Evolutionary conservation across 2,329 filamentous ascomycete species (phyloP).

Genomic region (Ophiognomonia clavigignenti-juglandacearum): DNA sequence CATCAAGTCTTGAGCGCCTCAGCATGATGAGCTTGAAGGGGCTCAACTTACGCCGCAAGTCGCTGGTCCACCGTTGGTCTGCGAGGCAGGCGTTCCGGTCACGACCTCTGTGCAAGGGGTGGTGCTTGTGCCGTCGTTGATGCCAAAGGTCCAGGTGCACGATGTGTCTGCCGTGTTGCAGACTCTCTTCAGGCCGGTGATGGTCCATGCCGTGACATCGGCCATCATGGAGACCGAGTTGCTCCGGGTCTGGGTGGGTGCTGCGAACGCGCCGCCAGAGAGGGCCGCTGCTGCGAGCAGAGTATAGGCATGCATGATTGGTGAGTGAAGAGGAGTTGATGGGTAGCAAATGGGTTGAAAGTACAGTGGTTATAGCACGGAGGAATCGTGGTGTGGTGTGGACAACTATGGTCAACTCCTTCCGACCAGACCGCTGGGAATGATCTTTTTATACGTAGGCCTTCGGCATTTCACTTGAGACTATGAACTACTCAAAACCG

Average conservation of each 20-base stretch:
- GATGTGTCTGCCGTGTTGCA: slow-evolving; percentile 34
- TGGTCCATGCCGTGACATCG: slow-evolving; percentile 32
- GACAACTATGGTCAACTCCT: no score
- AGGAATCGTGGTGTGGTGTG: no score
- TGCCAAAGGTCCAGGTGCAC: slow-evolving; percentile 36
- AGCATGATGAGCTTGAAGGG: background rate
- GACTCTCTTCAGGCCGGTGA: slow-evolving; percentile 31
- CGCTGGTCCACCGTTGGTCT: slow-evolving; percentile 28
- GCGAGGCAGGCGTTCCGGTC: slow-evolving; percentile 28
- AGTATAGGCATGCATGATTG: slow-evolving; percentile 30
- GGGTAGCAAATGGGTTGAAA: no score
- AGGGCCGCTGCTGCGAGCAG: slow-evolving; percentile 23
- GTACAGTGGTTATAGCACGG: no score
- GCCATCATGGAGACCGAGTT: slow-evolving; percentile 22
- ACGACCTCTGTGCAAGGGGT: slow-evolving; percentile 31
- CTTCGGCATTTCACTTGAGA: no score
- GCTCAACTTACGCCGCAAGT: slow-evolving; percentile 34
- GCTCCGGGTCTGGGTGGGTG: slow-evolving; percentile 21
- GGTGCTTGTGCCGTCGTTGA: slow-evolving; percentile 30
- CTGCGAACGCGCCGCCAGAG: slow-evolving; percentile 21
- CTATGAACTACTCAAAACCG: no score
- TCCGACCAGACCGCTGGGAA: no score
- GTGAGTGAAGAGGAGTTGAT: no score
- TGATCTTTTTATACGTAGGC: no score
- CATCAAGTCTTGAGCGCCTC: background rate